phyloP scores from a whole-genome alignment of 352 stramenopile genomes.

The Albugo candida region DNA sequence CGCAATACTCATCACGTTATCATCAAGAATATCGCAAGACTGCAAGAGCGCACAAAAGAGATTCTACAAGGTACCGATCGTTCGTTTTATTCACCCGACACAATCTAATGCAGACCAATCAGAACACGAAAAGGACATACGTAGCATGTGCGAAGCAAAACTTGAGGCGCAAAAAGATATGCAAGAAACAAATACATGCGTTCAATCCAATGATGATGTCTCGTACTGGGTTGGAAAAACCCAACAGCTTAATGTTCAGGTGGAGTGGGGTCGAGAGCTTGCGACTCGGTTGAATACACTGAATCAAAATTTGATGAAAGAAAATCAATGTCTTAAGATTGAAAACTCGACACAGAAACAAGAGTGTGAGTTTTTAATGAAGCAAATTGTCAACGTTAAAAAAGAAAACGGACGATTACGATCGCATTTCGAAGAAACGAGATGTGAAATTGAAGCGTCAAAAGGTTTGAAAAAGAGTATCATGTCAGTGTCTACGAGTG shows the following conservation, averaged over 20 bases:
- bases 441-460: conserved; percentile 29
- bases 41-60: conserved; percentile 80
- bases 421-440: conserved; percentile 29
- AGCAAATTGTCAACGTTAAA: conserved; percentile 81
- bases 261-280: conserved; percentile 82
- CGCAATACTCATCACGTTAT: conserved; percentile 73
- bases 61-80: conserved; percentile 45
- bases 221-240: conserved; percentile 83
- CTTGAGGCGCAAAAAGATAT: conserved; percentile 79
- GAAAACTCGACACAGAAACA: conserved; percentile 86
- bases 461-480: conserved; percentile 19
- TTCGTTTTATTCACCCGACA: neutral
- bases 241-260: conserved; percentile 75
- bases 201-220: conserved; percentile 75
- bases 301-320: conserved; percentile 75
- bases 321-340: conserved; percentile 79
- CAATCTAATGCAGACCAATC: neutral
- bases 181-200: too few relatives aligned
- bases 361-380: conserved; percentile 85
- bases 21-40: conserved; percentile 74
- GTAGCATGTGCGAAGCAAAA: conserved; percentile 82
- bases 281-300: conserved; percentile 75
- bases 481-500: conserved; percentile 1
- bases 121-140: conserved; percentile 82
- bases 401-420: conserved; percentile 79